phyloP scores from a whole-genome alignment of 2,329 filamentous ascomycete species.

The Neofusicoccum umdonicola region DNA sequence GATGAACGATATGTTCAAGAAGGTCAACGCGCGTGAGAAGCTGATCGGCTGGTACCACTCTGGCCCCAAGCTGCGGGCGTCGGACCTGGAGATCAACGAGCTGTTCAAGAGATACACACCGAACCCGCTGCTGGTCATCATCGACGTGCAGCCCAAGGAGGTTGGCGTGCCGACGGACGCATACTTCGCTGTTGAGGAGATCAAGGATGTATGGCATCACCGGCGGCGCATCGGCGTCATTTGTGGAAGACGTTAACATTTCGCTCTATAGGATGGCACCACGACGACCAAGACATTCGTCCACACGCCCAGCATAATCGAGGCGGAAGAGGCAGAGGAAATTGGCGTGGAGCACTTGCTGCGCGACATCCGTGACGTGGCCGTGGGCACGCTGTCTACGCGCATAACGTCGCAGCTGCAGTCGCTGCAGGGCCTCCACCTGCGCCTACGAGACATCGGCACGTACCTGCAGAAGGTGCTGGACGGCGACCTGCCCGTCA shows the following conservation, averaged over 20 bases:
- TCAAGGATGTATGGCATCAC: conserved; percentile 80
- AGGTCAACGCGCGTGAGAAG: conserved; percentile 98
- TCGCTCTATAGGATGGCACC: conserved; percentile 73
- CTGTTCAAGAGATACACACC: conserved; percentile 99
- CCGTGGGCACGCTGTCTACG: conserved; percentile 92
- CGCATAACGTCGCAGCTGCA: conserved; percentile 97
- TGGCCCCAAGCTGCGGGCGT: conserved; percentile 91
- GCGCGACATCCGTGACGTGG: conserved; percentile 96
- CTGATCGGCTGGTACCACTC: conserved; percentile 99
- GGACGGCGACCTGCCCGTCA: conserved; percentile 87
- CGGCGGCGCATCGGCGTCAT: not conserved
- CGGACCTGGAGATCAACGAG: conserved; percentile 98
- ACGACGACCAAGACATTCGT: conserved; percentile 97
- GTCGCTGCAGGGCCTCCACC: conserved; percentile 91
- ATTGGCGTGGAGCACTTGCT: conserved; percentile 98
- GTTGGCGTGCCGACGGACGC: conserved; percentile 96
- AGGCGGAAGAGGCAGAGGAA: conserved; percentile 97
- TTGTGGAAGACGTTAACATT: conserved; percentile 4
- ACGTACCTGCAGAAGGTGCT: conserved; percentile 95
- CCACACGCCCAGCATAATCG: conserved; percentile 96
- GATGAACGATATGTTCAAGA: conserved; percentile 99
- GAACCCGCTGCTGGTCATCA: conserved; percentile 93
- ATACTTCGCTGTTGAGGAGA: conserved; percentile 98
- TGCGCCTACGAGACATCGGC: conserved; percentile 91
- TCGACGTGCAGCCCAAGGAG: conserved; percentile 97